phyloP scores from a whole-genome alignment of 306 rosid species.

The Delonix regia region DNA sequence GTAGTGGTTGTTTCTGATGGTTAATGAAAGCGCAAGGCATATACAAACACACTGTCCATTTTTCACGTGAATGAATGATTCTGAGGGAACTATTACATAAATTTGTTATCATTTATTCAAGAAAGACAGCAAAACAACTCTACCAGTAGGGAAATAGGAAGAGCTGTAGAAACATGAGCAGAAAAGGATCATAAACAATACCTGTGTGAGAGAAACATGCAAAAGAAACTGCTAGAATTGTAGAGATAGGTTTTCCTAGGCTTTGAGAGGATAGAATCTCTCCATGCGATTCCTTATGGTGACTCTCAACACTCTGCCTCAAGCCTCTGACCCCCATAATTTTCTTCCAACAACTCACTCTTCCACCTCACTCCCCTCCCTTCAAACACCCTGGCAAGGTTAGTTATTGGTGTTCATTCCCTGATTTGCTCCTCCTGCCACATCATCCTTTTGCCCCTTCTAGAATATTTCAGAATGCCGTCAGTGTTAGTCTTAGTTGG shows the following conservation, averaged over 20 bases:
- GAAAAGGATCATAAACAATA: not conserved
- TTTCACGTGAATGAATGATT: constrained; percentile 30
- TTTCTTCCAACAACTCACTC: not conserved
- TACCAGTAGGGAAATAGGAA: not conserved
- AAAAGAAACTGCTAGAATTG: not conserved
- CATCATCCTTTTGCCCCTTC: not conserved
- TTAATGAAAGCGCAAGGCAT: constrained; percentile 24
- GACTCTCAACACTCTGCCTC: not conserved
- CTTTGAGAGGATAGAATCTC: not conserved
- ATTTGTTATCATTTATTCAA: not conserved
- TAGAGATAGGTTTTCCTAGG: not conserved
- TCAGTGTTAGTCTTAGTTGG: not conserved
- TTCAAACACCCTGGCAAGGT: not conserved
- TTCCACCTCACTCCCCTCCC: not conserved
- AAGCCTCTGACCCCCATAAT: not conserved
- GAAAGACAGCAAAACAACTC: not conserved
- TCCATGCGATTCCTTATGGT: not conserved
- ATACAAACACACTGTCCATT: constrained; percentile 16
- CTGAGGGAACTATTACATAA: not conserved
- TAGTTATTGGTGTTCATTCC: not conserved
- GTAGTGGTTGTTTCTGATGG: constrained; percentile 12
- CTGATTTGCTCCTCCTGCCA: not conserved
- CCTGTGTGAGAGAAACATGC: not conserved
- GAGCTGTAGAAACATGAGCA: not conserved
- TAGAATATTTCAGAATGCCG: not conserved